These are phyloP conservation scores for Candida hispaniensis DNA, from an alignment of 805 yeast species.

Conservation along the genomic window DNA sequence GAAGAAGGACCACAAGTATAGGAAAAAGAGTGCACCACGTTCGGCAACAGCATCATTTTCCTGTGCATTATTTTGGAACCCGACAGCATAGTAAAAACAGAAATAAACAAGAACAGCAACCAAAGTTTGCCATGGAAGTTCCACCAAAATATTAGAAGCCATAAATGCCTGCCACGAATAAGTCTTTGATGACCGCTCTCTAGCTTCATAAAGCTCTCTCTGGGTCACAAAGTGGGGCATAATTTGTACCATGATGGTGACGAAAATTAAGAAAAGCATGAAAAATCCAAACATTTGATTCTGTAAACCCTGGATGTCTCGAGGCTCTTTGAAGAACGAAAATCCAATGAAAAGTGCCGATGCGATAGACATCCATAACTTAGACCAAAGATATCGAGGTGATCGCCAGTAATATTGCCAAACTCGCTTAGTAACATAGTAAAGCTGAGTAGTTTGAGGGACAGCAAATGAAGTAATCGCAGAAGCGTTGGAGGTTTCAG, in stretches of 20 bases:
- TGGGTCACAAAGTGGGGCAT: constrained; percentile 49
- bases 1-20: constrained; percentile 36
- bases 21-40: constrained; percentile 35
- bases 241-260: constrained; percentile 50
- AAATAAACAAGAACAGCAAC: constrained; percentile 53
- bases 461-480: constrained; percentile 37
- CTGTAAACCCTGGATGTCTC: constrained; percentile 59
- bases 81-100: constrained; percentile 59
- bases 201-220: constrained; percentile 56
- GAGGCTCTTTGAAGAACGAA: constrained; percentile 54
- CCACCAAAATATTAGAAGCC: constrained; percentile 55
- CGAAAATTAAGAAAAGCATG: constrained; percentile 49
- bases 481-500: constrained; percentile 1
- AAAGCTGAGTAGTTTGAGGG: constrained; percentile 32
- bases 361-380: constrained; percentile 40
- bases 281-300: constrained; percentile 72
- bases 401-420: constrained; percentile 56
- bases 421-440: constrained; percentile 41
- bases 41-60: constrained; percentile 34
- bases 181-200: constrained; percentile 64
- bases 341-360: constrained; percentile 57
- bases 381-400: constrained; percentile 49
- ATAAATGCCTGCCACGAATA: constrained; percentile 57
- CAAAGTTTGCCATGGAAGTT: constrained; percentile 52
- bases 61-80: constrained; percentile 50